Conservation (phyloP, 768 basidiomycete species). For the Pholiota molesta region DNA sequence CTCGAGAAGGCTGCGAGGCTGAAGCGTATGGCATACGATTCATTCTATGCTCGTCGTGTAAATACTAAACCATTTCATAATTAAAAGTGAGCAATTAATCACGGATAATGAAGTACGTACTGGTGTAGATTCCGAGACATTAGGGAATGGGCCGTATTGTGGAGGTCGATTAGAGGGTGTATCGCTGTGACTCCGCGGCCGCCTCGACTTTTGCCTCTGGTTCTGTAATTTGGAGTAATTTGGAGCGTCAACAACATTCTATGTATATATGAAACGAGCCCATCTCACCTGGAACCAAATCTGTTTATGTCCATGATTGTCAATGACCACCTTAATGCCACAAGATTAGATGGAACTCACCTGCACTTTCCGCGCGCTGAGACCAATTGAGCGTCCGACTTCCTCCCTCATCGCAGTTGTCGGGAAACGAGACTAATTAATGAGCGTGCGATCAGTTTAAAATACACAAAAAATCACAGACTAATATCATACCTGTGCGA, state of each 20-base stretch:
- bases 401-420: conserved; percentile 88
- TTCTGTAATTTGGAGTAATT: conserved; percentile 50
- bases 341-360: conserved; percentile 43
- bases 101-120: conserved; percentile 14
- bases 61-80: conserved; percentile 11
- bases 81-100: conserved; percentile 14
- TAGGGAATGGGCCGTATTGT: conserved; percentile 67
- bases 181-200: conserved; percentile 66
- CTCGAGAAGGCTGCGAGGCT: conserved; percentile 13
- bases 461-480: too few species aligned
- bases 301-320: conserved; percentile 39
- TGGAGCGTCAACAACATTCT: neutral
- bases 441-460: neutral
- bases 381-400: conserved; percentile 83
- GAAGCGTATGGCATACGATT: conserved; percentile 14
- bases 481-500: conserved; percentile 68
- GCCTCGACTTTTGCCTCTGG: conserved; percentile 85
- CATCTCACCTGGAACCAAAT: conserved; percentile 85
- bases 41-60: conserved; percentile 21
- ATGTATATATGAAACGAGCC: too few species aligned
- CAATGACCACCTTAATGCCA: conserved; percentile 20
- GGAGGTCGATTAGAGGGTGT: conserved; percentile 54
- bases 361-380: conserved; percentile 91
- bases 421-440: conserved; percentile 74
- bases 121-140: conserved; percentile 37